Percentiles rank a stretch among this genome's conserved stretches.
Evolutionary conservation across 169 alveolate genomes (phyloP).

Genomic region (Cryptosporidium felis): DNA sequence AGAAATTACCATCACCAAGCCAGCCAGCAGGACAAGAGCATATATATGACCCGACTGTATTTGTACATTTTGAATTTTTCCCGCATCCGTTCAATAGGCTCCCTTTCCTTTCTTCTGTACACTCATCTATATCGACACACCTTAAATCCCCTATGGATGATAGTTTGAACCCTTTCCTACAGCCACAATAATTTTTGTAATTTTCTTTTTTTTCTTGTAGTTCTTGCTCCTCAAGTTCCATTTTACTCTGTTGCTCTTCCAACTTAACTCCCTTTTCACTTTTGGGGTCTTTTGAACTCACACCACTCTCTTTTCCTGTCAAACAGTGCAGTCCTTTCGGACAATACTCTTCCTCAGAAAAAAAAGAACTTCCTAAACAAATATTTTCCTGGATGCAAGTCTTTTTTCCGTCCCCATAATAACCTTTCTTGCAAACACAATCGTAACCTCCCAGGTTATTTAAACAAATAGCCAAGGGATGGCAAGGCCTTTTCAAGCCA

Average conservation of each 20-base stretch:
- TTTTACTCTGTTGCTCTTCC: too few relatives aligned
- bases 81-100: slow-evolving; percentile 59
- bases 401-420: slow-evolving; percentile 75
- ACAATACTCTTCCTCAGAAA: not conserved
- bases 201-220: too few relatives aligned
- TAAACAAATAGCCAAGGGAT: slow-evolving; percentile 75
- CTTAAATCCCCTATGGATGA: not conserved
- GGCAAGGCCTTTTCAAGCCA: slow-evolving; percentile 72
- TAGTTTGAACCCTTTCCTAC: slow-evolving; percentile 28
- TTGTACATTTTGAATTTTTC: slow-evolving; percentile 68
- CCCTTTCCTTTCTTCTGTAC: not conserved
- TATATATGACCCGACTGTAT: slow-evolving; percentile 73
- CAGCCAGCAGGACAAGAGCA: slow-evolving; percentile 74
- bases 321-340: slow-evolving; percentile 51
- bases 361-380: not conserved
- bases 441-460: slow-evolving; percentile 75
- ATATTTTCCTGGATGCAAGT: slow-evolving; percentile 43
- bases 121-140: slow-evolving; percentile 44
- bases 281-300: too few relatives aligned
- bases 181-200: slow-evolving; percentile 24
- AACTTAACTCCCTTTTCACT: too few relatives aligned
- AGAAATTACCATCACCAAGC: slow-evolving; percentile 71
- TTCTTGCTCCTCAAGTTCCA: too few relatives aligned
- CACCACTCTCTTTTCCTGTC: too few relatives aligned
- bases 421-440: slow-evolving; percentile 76